These are phyloP conservation scores for Penicillium psychrofluorescens DNA, from an alignment of 495 filamentous ascomycete species.

Conservation along the genomic window DNA sequence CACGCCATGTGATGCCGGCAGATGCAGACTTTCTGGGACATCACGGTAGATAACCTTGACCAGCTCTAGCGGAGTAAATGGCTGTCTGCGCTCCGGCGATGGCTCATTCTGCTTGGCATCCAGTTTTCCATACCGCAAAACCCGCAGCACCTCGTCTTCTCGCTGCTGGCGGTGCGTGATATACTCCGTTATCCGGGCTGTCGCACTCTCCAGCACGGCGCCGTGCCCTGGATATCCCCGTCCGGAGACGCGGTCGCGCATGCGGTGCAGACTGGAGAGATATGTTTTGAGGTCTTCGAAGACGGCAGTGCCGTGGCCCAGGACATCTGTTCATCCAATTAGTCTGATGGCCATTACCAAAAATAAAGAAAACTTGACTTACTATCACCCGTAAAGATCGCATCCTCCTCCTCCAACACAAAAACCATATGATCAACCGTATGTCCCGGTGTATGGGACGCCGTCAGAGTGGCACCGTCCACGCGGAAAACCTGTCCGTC, in stretches of 20 bases:
- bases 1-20: slow-evolving; percentile 63
- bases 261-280: slow-evolving; percentile 61
- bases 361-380: slow-evolving; percentile 3
- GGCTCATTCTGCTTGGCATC: slow-evolving; percentile 24
- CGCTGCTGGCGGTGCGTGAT: slow-evolving; percentile 70
- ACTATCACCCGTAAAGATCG: slow-evolving; percentile 89
- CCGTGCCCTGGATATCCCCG: slow-evolving; percentile 90
- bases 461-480: slow-evolving; percentile 69
- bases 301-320: slow-evolving; percentile 88
- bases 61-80: slow-evolving; percentile 68
- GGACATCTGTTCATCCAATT: slow-evolving; percentile 46
- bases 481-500: slow-evolving; percentile 69
- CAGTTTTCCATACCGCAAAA: slow-evolving; percentile 42
- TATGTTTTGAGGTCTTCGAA: slow-evolving; percentile 79
- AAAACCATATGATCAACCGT: slow-evolving; percentile 79
- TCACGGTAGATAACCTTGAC: slow-evolving; percentile 80
- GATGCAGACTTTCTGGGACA: slow-evolving; percentile 66
- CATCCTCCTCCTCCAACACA: slow-evolving; percentile 63
- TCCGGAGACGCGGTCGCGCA: slow-evolving; percentile 56
- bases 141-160: slow-evolving; percentile 73
- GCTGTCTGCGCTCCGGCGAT: slow-evolving; percentile 20
- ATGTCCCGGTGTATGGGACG: slow-evolving; percentile 78
- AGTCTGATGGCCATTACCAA: not conserved
- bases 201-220: slow-evolving; percentile 59
- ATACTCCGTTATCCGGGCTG: slow-evolving; percentile 65